Conservation (phyloP, 2,329 filamentous ascomycete species). For the Arthrobotrys sphaeroides region DNA sequence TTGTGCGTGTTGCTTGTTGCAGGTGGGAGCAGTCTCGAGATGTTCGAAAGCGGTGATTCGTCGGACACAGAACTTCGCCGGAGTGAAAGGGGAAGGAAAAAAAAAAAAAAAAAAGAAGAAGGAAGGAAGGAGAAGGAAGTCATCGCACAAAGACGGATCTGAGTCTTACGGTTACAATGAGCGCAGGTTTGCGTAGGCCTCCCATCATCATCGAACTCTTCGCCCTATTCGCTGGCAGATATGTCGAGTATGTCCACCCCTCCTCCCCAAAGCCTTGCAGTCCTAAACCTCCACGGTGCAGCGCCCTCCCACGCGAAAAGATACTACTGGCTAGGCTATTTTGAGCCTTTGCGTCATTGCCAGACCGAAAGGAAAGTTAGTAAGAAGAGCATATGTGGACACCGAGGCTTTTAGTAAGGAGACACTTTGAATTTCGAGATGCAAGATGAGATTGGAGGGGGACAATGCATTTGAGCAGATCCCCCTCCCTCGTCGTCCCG, state of each 20-base stretch:
- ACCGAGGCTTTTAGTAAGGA: conserved; percentile 8
- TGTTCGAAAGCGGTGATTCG: conserved; percentile 34
- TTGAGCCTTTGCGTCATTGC: conserved; percentile 42
- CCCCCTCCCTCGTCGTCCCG: conserved; percentile 8
- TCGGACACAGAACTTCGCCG: conserved; percentile 1
- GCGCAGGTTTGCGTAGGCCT: conserved; percentile 21
- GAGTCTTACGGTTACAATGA: conserved; percentile 40
- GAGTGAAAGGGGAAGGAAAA: not conserved
- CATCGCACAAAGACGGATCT: conserved; percentile 5
- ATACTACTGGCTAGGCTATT: conserved; percentile 18
- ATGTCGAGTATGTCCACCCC: not conserved
- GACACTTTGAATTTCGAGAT: conserved; percentile 8
- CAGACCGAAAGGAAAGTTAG: not conserved
- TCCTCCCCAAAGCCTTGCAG: conserved; percentile 26
- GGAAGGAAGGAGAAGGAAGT: not conserved
- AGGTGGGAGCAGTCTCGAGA: conserved; percentile 10
- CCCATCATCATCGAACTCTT: not conserved
- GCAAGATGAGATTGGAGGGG: conserved; percentile 49
- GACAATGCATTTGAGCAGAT: conserved; percentile 26
- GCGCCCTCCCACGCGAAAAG: conserved; percentile 3
- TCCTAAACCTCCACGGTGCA: conserved; percentile 27
- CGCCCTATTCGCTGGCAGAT: conserved; percentile 19
- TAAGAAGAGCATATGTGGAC: not conserved
- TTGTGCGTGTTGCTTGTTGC: conserved; percentile 21
- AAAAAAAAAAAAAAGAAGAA: not conserved